Conservation (phyloP, 176 grass and related monocot genomes). For the Microstegium vimineum region DNA sequence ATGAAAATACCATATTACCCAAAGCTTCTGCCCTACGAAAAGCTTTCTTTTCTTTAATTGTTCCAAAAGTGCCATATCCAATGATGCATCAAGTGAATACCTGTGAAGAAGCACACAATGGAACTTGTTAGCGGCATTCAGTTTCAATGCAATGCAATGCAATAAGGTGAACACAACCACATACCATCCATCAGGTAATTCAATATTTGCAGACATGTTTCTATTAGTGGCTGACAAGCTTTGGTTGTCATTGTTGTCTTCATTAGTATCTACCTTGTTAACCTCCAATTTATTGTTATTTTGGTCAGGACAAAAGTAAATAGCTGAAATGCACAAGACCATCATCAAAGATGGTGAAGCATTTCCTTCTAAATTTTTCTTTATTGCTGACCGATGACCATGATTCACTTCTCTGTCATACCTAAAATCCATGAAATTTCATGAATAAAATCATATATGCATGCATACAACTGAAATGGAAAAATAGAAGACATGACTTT, state of each 20-base stretch:
- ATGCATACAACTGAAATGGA: slow-evolving; percentile 7
- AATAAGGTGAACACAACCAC: slow-evolving; percentile 24
- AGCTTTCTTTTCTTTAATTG: slow-evolving; percentile 69
- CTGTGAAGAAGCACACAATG: slow-evolving; percentile 37
- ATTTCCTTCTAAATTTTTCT: slow-evolving; percentile 91
- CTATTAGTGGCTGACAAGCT: slow-evolving; percentile 28
- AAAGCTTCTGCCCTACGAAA: slow-evolving; percentile 92
- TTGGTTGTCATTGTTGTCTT: slow-evolving; percentile 17
- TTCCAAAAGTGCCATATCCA: slow-evolving; percentile 72
- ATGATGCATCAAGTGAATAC: slow-evolving; percentile 69
- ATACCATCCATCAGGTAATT: slow-evolving; percentile 93
- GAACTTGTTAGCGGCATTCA: slow-evolving; percentile 2
- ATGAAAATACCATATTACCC: slow-evolving; percentile 54
- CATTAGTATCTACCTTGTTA: slow-evolving; percentile 27
- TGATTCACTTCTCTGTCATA: slow-evolving; percentile 91
- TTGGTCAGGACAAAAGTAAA: slow-evolving; percentile 52
- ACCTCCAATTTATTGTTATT: slow-evolving; percentile 30
- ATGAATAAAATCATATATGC: slow-evolving; percentile 22
- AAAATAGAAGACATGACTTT: slow-evolving; percentile 19
- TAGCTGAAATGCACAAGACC: slow-evolving; percentile 87
- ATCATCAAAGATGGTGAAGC: slow-evolving; percentile 84
- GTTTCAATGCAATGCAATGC: slow-evolving; percentile 13
- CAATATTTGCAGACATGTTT: slow-evolving; percentile 46
- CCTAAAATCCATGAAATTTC: slow-evolving; percentile 43
- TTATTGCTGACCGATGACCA: slow-evolving; percentile 83